phyloP scores from a whole-genome alignment of 164 flowering plant species.

The Dillenia turbinata region DNA sequence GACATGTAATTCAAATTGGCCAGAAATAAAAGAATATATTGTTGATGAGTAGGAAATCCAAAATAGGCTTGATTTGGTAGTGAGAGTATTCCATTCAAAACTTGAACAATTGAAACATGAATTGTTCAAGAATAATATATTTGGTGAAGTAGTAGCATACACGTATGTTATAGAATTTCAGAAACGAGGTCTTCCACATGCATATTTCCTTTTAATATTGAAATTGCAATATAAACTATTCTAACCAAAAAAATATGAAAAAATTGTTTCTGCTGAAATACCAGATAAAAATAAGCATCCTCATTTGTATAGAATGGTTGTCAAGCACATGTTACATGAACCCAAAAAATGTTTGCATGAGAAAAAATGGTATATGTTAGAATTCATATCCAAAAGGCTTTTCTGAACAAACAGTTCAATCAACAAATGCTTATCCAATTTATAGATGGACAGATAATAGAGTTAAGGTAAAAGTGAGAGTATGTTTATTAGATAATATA shows the following conservation, averaged over 20 bases:
- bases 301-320: background rate
- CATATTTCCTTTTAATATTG: conserved; percentile 14
- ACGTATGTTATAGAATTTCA: conserved; percentile 19
- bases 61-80: conserved; percentile 16
- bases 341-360: conserved; percentile 5
- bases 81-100: conserved; percentile 13
- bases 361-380: conserved; percentile 4
- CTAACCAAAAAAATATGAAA: conserved; percentile 1
- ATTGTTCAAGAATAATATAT: conserved; percentile 1
- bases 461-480: background rate
- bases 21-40: conserved; percentile 3
- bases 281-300: conserved; percentile 1
- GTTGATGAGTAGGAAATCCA: conserved; percentile 2
- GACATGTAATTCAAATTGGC: conserved; percentile 15
- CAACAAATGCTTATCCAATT: conserved; percentile 3
- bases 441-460: conserved; percentile 9
- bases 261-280: conserved; percentile 10
- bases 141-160: conserved; percentile 11
- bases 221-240: background rate
- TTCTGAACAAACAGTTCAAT: background rate
- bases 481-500: too few species aligned
- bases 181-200: conserved; percentile 21
- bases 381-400: conserved; percentile 6
- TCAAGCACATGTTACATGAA: conserved; percentile 21
- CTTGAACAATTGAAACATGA: conserved; percentile 7